Conservation (phyloP, 257 asterid species). For the Salvia rosmarinus region DNA sequence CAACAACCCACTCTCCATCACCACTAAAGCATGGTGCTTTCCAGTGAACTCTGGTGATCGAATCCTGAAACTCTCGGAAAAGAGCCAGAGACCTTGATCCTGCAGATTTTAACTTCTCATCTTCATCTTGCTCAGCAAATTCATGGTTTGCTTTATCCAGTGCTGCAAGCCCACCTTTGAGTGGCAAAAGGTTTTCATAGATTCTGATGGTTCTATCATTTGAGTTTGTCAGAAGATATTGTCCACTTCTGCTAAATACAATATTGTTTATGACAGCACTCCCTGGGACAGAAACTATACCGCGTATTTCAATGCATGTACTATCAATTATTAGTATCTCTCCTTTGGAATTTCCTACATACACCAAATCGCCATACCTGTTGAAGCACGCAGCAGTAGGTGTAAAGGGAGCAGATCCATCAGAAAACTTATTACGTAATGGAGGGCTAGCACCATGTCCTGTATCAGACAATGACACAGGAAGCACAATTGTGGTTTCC, state of each 20-base stretch:
- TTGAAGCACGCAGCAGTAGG: constrained; percentile 93
- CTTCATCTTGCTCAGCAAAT: constrained; percentile 53
- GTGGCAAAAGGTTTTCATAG: constrained; percentile 78
- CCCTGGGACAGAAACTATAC: constrained; percentile 66
- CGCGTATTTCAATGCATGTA: constrained; percentile 51
- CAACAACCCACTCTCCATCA: constrained; percentile 93
- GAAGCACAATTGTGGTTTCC: constrained; percentile 60
- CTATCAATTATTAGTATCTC: constrained; percentile 81
- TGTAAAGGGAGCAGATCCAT: constrained; percentile 79
- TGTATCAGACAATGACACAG: constrained; percentile 61
- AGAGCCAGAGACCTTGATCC: constrained; percentile 71
- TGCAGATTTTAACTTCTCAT: constrained; percentile 64
- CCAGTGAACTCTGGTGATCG: constrained; percentile 89
- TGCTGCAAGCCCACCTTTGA: constrained; percentile 55
- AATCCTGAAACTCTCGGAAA: constrained; percentile 83
- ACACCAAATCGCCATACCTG: constrained; percentile 80
- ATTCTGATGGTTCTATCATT: constrained; percentile 80
- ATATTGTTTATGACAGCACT: constrained; percentile 78
- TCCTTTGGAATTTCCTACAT: constrained; percentile 86
- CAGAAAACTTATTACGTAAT: constrained; percentile 67
- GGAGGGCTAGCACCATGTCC: constrained; percentile 55
- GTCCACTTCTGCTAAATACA: constrained; percentile 77
- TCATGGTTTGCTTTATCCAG: constrained; percentile 46
- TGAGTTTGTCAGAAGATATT: constrained; percentile 83
- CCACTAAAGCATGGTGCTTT: constrained; percentile 97